Evolutionary conservation across 176 grass and related monocot genomes (phyloP).

Genomic region (Leersia perrieri): DNA sequence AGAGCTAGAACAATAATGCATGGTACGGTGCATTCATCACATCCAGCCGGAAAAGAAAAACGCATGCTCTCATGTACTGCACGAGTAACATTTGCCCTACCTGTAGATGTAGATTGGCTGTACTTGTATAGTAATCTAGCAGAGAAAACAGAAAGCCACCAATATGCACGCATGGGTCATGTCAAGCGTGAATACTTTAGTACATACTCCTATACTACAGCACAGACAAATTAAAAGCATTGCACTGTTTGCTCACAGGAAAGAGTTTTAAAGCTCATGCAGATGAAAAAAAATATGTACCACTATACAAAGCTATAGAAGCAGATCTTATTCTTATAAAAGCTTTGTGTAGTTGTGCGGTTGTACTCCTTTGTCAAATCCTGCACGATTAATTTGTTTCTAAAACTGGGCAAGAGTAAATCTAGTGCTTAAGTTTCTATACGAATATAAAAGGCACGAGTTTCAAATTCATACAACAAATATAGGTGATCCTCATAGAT

Average conservation of each 20-base stretch:
- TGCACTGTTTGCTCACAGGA: constrained; percentile 36
- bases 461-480: not conserved
- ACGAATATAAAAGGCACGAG: not conserved
- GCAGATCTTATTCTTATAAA: not conserved
- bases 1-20: constrained; percentile 12
- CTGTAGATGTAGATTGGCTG: not conserved
- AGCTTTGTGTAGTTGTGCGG: too few species aligned
- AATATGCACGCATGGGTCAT: constrained; percentile 38
- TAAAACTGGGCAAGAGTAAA: not conserved
- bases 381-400: not conserved
- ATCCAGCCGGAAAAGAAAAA: constrained; percentile 25
- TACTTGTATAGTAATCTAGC: not conserved
- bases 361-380: not conserved
- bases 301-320: not conserved
- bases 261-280: constrained; percentile 10
- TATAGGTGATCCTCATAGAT: not conserved
- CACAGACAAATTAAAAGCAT: constrained; percentile 38
- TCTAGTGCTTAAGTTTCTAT: not conserved
- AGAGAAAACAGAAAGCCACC: constrained; percentile 32
- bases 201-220: too few species aligned
- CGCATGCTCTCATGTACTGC: not conserved
- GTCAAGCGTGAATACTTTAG: constrained; percentile 31
- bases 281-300: constrained; percentile 9
- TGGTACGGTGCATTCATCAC: not conserved
- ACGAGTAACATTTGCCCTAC: not conserved